Evolutionary conservation across 768 basidiomycete species (phyloP).

Genomic region (Trametes elegans): DNA sequence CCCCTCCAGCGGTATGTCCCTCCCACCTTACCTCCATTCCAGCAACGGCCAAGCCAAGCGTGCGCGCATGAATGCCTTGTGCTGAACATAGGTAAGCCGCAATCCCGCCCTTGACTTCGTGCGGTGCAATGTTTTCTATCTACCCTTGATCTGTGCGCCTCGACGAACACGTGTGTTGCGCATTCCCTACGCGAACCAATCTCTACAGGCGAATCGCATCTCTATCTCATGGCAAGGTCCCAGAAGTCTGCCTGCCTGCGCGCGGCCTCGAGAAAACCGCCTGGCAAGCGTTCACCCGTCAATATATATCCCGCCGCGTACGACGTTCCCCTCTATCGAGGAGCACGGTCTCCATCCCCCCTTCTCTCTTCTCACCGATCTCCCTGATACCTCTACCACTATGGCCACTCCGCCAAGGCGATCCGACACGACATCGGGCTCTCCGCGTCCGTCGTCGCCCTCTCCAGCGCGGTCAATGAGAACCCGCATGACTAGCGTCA

Average conservation of each 20-base stretch:
- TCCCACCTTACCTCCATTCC: too few species aligned
- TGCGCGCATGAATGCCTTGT: background rate
- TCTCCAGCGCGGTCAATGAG: constrained; percentile 38
- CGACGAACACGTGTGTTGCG: constrained; percentile 17
- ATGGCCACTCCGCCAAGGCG: constrained; percentile 20
- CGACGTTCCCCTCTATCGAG: constrained; percentile 7
- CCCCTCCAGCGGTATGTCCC: background rate
- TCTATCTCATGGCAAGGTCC: constrained; percentile 15
- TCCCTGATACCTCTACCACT: background rate
- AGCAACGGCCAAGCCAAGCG: too few species aligned
- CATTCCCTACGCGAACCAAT: constrained; percentile 12
- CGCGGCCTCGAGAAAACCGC: constrained; percentile 19
- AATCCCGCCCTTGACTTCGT: background rate
- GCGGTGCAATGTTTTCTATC: background rate
- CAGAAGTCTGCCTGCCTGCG: constrained; percentile 5
- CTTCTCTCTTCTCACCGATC: background rate
- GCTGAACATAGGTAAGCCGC: background rate
- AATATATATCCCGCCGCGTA: constrained; percentile 14
- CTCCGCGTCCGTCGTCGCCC: constrained; percentile 21
- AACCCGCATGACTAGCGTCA: constrained; percentile 55
- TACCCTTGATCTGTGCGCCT: constrained; percentile 14
- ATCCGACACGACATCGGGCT: constrained; percentile 14
- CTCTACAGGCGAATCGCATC: constrained; percentile 19
- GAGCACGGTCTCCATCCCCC: constrained; percentile 9
- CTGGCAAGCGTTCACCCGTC: constrained; percentile 9